Conservation (phyloP, 345 rosid species). For the Heritiera littoralis region DNA sequence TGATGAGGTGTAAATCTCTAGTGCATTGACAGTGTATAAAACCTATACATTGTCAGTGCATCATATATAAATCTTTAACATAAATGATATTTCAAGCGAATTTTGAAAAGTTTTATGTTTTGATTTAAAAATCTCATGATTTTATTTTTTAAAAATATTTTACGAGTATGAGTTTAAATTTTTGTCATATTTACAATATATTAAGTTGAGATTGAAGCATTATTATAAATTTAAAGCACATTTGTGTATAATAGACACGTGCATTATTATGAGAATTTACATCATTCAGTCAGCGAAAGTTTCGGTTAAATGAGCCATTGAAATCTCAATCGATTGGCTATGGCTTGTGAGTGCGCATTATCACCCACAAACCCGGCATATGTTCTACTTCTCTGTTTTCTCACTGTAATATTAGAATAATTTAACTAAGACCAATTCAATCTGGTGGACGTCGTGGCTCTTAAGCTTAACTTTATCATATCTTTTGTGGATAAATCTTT, state of each 20-base stretch:
- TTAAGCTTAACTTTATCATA: not conserved
- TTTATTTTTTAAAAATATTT: no score
- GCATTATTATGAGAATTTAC: not conserved
- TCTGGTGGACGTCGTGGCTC: not conserved
- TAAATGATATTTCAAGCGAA: no score
- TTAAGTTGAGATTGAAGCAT: no score
- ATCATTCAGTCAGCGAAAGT: not conserved
- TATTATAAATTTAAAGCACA: not conserved
- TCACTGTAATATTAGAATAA: not conserved
- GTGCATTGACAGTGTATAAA: no score
- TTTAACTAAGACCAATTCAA: not conserved
- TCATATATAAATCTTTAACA: no score
- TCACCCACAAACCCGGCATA: not conserved
- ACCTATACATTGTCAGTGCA: no score
- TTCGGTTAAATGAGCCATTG: not conserved
- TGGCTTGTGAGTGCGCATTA: conserved; percentile 13
- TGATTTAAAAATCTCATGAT: no score
- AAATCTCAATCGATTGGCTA: not conserved
- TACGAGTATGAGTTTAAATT: no score
- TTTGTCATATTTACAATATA: no score
- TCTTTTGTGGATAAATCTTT: not conserved
- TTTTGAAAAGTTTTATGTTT: no score
- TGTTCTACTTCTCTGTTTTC: not conserved
- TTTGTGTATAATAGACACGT: not conserved
- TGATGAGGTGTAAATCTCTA: no score